Conservation (phyloP, 371 early-diverging fungal species). For the Umbelopsis sp. region DNA sequence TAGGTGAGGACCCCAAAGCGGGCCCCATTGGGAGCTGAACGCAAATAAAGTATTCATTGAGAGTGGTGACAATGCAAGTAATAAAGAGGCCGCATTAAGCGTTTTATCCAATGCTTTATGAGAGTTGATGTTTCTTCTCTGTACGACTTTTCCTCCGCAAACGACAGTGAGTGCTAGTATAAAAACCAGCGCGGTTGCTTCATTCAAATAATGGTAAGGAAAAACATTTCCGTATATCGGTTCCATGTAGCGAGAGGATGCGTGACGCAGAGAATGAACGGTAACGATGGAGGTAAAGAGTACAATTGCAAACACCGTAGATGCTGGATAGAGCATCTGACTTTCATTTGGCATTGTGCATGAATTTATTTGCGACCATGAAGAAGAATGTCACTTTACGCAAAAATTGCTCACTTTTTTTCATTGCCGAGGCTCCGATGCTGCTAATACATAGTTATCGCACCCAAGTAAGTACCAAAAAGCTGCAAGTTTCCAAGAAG, state of each 20-base stretch:
- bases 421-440: background rate
- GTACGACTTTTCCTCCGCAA: slow-evolving; percentile 24
- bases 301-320: background rate
- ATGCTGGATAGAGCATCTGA: background rate
- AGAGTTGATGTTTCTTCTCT: background rate
- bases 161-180: slow-evolving; percentile 31
- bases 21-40: slow-evolving; percentile 50
- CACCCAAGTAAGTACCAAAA: too few species aligned
- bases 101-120: too few species aligned
- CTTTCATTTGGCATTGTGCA: background rate
- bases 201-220: slow-evolving; percentile 35
- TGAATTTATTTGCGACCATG: background rate
- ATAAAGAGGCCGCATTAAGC: slow-evolving; percentile 36
- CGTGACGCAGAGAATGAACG: slow-evolving; percentile 25
- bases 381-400: background rate
- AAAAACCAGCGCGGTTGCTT: slow-evolving; percentile 27
- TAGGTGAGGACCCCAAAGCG: slow-evolving; percentile 57
- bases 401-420: background rate
- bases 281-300: background rate
- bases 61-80: slow-evolving; percentile 50
- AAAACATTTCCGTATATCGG: slow-evolving; percentile 65
- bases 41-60: slow-evolving; percentile 42
- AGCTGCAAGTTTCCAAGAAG: too few species aligned
- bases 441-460: too few species aligned
- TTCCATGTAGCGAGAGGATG: slow-evolving; percentile 58